Evolutionary conservation across 2,329 filamentous ascomycete species (phyloP), one percentile per base, ranked within the genome.

Genomic region (Botryotinia convoluta): DNA sequence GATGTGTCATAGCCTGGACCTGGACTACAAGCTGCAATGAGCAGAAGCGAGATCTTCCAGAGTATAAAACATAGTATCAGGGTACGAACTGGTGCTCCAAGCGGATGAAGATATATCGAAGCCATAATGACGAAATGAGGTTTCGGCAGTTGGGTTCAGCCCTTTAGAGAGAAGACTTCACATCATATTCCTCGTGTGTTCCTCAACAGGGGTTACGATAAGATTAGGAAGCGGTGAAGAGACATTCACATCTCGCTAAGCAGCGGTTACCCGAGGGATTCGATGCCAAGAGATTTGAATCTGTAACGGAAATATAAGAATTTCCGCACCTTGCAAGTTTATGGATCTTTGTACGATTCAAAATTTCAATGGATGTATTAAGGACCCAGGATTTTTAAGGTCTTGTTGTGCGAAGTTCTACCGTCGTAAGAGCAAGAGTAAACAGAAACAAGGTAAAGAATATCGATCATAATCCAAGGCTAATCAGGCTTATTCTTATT

Each of bases 1-100:
- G 92, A 95, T n/a, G 93, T 95, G 83, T 97, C 93, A 81, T 96
- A 97, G 37, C 87, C 73, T 82, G 82, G 76, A 88, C 89, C 26
- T 88, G 87, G 73, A 86, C 88, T 64, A 87, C 81, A 69, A 83
- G 87, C 79, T 42, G 90, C 89, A 72, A 95, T 81, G 63, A 86
- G 78, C n/a, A 94, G 81, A 10, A 96, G 83, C 16, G 93, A 79
- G 9, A 82, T 69, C 80, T 95, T 96, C 92, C 92, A 95, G 20
- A 83, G 80, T 7, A 84, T 72, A 79, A 93, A 94, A 6, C 83
- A 64, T 4, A 72, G 37, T 42, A 76, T n/a, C 9, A 81, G 71
- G 72, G 68, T 76, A 59, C 73, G 74, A 67, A 78, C 39, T 18
- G 79, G 79, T 64, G 74, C 63, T 35, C 77, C 72, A 8, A 76